Conservation (phyloP, 257 asterid genomes). For the Solanum tarijense region DNA sequence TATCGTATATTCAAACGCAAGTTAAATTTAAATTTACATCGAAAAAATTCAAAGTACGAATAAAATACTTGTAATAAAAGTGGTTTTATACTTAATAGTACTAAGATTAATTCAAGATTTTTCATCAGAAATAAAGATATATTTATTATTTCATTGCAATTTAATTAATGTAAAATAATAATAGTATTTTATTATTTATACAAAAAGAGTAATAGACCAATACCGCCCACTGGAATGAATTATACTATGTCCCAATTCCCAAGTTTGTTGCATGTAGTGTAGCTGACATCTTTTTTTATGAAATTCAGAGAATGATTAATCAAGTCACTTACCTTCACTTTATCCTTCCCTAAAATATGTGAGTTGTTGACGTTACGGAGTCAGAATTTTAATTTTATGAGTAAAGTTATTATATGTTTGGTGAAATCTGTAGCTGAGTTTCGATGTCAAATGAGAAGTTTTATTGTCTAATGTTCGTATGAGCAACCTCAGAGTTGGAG, state of each 20-base stretch:
- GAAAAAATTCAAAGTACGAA: fast-evolving
- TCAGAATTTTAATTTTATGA: too few species aligned
- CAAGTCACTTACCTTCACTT: background rate
- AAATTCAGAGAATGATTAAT: background rate
- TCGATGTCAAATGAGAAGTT: too few species aligned
- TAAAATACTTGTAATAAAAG: too few species aligned
- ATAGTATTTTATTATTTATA: too few species aligned
- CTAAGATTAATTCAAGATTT: background rate
- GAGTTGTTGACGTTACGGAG: background rate
- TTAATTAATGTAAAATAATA: too few species aligned
- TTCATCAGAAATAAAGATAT: too few species aligned
- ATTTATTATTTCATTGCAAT: background rate
- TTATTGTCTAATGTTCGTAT: too few species aligned
- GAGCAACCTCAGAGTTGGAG: too few species aligned
- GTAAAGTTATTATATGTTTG: background rate
- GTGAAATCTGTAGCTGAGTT: too few species aligned
- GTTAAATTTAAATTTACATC: too few species aligned
- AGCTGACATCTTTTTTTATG: background rate
- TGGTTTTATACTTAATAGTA: background rate
- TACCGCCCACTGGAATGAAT: background rate
- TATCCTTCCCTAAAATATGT: background rate
- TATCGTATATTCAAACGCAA: too few species aligned
- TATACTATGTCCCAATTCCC: background rate
- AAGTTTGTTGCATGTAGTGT: background rate
- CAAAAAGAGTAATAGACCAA: background rate